A percentile compares a stretch with the other conserved stretches of the same genome.
phyloP scores from a whole-genome alignment of 345 rosid species.

The Eucalyptus camaldulensis region DNA sequence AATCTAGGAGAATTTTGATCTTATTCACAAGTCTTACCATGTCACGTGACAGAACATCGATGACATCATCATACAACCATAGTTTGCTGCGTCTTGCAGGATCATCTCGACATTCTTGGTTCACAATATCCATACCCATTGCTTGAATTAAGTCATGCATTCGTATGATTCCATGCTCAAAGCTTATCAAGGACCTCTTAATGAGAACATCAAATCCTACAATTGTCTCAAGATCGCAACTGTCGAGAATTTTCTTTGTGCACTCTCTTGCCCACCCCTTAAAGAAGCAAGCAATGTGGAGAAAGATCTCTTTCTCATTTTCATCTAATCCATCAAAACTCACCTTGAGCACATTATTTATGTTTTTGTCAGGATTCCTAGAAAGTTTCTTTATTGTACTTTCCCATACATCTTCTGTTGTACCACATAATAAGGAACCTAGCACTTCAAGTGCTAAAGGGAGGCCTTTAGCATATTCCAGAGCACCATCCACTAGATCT shows the following conservation, averaged over 20 bases:
- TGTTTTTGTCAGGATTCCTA: fast-evolving
- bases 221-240: background rate
- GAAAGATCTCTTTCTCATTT: background rate
- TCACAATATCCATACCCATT: background rate
- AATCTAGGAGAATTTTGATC: background rate
- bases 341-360: background rate
- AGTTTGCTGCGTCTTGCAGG: background rate
- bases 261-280: background rate
- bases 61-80: background rate
- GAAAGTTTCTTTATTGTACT: background rate
- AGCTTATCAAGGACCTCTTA: background rate
- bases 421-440: background rate
- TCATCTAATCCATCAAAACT: background rate
- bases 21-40: background rate
- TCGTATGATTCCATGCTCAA: fast-evolving
- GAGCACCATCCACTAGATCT: background rate
- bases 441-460: background rate
- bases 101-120: background rate
- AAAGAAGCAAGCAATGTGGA: background rate
- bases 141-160: background rate
- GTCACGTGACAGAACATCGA: background rate
- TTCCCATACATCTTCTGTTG: background rate
- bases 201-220: background rate
- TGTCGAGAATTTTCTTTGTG: background rate
- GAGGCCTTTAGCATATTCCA: background rate